phyloP scores from a whole-genome alignment of 441 rosid species.

The Cnidoscolus chayamansa region DNA sequence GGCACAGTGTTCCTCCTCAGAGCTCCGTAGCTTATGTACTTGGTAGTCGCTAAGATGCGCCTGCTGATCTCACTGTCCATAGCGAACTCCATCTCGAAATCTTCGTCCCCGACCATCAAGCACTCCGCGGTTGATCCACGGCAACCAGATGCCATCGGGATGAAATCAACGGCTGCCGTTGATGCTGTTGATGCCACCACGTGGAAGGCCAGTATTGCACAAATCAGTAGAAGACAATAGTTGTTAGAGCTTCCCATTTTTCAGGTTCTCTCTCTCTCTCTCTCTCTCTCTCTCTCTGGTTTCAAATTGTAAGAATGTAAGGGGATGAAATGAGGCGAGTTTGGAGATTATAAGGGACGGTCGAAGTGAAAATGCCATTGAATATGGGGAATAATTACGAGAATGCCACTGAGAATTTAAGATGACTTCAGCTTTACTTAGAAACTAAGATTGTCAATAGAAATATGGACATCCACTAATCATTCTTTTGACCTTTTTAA shows the following conservation, averaged over 20 bases:
- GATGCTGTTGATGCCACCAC: constrained; percentile 28
- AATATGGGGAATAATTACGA: constrained; percentile 19
- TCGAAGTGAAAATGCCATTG: constrained; percentile 29
- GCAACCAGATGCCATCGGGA: constrained; percentile 46
- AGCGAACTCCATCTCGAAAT: constrained; percentile 53
- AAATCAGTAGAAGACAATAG: constrained; percentile 26
- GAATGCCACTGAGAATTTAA: constrained; percentile 31
- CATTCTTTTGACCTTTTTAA: constrained; percentile 11
- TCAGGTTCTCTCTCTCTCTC: neutral
- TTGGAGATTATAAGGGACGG: constrained; percentile 21
- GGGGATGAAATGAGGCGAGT: neutral
- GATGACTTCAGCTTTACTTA: constrained; percentile 24
- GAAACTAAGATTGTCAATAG: constrained; percentile 30
- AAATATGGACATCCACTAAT: constrained; percentile 25
- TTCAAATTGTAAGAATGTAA: neutral
- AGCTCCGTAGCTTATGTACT: constrained; percentile 79
- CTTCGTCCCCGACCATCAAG: constrained; percentile 34
- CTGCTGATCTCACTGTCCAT: constrained; percentile 66
- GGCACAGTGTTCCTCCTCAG: constrained; percentile 68
- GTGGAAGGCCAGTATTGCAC: constrained; percentile 42
- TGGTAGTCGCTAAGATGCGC: constrained; percentile 59
- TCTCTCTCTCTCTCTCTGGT: neutral
- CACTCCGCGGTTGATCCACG: constrained; percentile 71
- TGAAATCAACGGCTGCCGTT: constrained; percentile 34
- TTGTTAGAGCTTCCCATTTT: constrained; percentile 40